phyloP scores from a whole-genome alignment of 805 yeast genomes.

The Wickerhamomyces rabaulensis region DNA sequence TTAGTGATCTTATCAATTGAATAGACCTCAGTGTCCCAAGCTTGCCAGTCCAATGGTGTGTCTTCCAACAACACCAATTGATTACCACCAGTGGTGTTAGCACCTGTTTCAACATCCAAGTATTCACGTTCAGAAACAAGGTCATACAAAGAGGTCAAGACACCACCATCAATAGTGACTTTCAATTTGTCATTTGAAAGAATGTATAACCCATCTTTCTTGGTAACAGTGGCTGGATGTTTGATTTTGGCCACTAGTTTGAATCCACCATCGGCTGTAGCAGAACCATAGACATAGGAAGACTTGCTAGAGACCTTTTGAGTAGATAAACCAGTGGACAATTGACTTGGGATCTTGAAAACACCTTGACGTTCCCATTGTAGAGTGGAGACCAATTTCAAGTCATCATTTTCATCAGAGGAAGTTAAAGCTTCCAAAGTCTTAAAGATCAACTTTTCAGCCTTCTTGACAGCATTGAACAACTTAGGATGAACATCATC shows the following conservation, averaged over 20 bases:
- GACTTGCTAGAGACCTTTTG: constrained; percentile 1
- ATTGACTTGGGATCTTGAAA: constrained; percentile 28
- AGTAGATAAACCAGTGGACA: not conserved
- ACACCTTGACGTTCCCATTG: constrained; percentile 56
- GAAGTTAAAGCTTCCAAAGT: constrained; percentile 23
- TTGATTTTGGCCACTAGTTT: constrained; percentile 21
- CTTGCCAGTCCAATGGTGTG: constrained; percentile 86
- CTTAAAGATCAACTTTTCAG: constrained; percentile 44
- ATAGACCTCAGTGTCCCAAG: constrained; percentile 96
- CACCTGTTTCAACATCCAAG: constrained; percentile 36
- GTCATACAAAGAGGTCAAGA: constrained; percentile 62
- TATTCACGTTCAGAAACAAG: constrained; percentile 54
- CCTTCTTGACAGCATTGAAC: constrained; percentile 45
- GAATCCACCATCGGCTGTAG: not conserved
- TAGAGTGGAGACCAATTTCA: constrained; percentile 42
- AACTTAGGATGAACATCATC: constrained; percentile 85
- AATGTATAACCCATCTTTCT: constrained; percentile 38
- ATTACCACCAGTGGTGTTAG: constrained; percentile 61
- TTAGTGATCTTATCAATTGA: constrained; percentile 69
- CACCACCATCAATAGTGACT: constrained; percentile 57
- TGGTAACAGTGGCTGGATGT: constrained; percentile 45
- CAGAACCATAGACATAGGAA: constrained; percentile 19
- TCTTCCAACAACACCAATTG: constrained; percentile 83
- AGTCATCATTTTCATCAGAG: constrained; percentile 18
- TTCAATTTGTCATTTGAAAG: constrained; percentile 58